Evolutionary conservation across 768 basidiomycete species (phyloP), one percentile per base, ranked within the genome.

Genomic region (Naganishia antarctica): DNA sequence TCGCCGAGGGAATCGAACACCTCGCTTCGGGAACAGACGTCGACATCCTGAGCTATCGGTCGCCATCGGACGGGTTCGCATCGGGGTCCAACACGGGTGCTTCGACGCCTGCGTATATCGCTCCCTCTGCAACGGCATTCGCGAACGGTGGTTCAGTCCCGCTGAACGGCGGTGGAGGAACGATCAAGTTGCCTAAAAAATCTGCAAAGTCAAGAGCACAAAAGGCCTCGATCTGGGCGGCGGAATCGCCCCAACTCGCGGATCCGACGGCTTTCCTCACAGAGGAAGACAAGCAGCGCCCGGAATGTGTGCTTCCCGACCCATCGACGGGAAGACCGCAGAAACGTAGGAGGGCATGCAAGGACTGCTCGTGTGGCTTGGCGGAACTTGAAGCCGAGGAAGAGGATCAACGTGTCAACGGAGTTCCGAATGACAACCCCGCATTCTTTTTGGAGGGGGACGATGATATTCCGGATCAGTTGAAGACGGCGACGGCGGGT

Each of bases 291-390:
- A 86, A 87, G 63, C 81, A 81, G 32, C 85, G 90, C 2, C 92
- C 91, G 0, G 82, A 83, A 34, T 87, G 87, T 28, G 83, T 84
- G 5, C 90, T 70, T 61, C 71, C 71, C 28, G 70, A 66, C 47
- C 41, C 68, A 9, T 40, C 53, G 23, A 48, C 71, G 11, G 69
- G 73, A 29, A 73, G 76, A 26, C 73, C 69, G 21, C 69, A 77
- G 68, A 70, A 76, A 70, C 49, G 75, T 25, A 57, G 77, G 46
- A 47, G 76, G 79, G 94, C 96, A 31, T 99, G 96, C 83, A 97
- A 97, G 80, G 85, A 85, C 74, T 99, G 96, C 78, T 84, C 90
- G 2, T 99, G 96, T 73, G 96, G 96, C n/a, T 82, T 99, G 63
- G 87, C 89, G 18, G 96, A 98, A 81, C 75, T 94, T 18, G 91